These are phyloP conservation scores for Setomelanomma holmii DNA, from an alignment of 2,329 filamentous ascomycete species.

Conservation along the genomic window DNA sequence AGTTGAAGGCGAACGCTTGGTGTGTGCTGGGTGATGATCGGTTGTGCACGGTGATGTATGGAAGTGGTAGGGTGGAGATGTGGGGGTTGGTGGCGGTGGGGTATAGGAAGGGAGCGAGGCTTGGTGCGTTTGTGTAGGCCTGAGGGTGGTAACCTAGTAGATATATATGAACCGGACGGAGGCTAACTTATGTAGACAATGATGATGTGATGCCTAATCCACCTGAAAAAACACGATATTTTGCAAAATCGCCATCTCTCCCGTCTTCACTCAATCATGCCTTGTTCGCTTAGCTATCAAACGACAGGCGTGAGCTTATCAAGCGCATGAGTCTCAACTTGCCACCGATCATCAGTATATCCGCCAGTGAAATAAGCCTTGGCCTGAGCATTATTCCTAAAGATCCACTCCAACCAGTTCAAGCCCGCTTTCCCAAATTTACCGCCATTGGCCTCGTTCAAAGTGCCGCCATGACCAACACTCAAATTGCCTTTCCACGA, in stretches of 20 bases:
- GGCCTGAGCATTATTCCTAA: constrained; percentile 17
- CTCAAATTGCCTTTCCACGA: constrained; percentile 29
- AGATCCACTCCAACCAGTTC: constrained; percentile 21
- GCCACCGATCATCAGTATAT: constrained; percentile 15
- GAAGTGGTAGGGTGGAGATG: not conserved
- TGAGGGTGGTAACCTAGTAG: not conserved
- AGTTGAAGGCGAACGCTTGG: not conserved
- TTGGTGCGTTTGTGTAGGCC: not conserved
- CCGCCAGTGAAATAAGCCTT: constrained; percentile 12
- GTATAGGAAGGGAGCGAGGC: not conserved
- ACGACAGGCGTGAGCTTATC: constrained; percentile 9
- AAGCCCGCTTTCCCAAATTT: constrained; percentile 19
- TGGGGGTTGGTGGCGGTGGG: not conserved
- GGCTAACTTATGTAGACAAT: not conserved
- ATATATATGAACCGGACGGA: not conserved
- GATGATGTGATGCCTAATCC: not conserved
- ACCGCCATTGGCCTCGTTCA: constrained; percentile 19
- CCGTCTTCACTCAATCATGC: not conserved
- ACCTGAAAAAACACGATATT: not conserved
- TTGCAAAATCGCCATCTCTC: not conserved
- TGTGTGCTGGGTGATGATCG: not conserved
- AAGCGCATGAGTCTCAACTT: constrained; percentile 10
- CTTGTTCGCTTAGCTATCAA: not conserved
- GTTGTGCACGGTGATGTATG: not conserved
- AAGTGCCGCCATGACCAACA: constrained; percentile 27